Evolutionary conservation across 257 asterid genomes (phyloP).

Genomic region (Asclepias syriaca): DNA sequence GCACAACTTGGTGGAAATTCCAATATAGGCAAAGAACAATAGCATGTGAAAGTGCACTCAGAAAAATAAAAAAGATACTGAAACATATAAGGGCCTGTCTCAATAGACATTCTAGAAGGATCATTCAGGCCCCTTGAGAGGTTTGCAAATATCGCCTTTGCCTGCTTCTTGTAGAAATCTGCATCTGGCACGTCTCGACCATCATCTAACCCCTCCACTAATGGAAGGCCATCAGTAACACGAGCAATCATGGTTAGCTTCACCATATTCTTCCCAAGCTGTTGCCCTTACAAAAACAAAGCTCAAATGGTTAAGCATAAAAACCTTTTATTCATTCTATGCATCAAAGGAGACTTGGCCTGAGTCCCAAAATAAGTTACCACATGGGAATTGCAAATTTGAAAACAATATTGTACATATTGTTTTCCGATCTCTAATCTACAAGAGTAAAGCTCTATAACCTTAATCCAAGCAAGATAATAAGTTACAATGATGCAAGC

Average conservation of each 20-base stretch:
- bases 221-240: conserved; percentile 90
- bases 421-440: background rate
- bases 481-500: background rate
- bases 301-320: background rate
- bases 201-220: conserved; percentile 94
- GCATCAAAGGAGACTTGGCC: background rate
- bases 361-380: background rate
- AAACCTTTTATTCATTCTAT: background rate
- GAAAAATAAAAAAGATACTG: conserved; percentile 65
- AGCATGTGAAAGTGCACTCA: background rate
- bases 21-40: background rate
- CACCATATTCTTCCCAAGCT: conserved; percentile 58
- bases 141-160: conserved; percentile 75
- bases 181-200: conserved; percentile 82
- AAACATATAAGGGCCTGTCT: conserved; percentile 82
- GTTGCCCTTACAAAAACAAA: conserved; percentile 4
- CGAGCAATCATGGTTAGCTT: conserved; percentile 94
- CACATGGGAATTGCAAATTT: background rate
- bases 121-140: conserved; percentile 80
- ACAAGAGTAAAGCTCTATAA: background rate
- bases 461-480: background rate
- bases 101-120: conserved; percentile 92
- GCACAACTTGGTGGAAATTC: background rate
- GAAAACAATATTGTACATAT: background rate
- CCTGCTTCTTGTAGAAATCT: conserved; percentile 87